These are phyloP conservation scores for Fusarium xyrophilum DNA, from an alignment of 2,329 filamentous ascomycete genomes.

Conservation along the genomic window DNA sequence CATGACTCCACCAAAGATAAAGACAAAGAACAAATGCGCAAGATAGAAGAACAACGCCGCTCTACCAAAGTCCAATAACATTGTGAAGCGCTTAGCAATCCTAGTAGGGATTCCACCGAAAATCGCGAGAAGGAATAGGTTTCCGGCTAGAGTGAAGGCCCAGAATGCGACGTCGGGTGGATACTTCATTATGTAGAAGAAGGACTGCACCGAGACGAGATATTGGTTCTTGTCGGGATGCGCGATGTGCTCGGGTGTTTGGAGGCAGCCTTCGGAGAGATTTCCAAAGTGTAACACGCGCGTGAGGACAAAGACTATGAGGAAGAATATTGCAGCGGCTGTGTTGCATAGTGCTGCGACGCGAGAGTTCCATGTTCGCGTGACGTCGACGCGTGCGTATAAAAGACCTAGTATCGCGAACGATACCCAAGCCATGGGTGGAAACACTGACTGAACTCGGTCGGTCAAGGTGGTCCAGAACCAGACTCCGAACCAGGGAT, in stretches of 20 bases:
- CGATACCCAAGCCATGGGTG: constrained; percentile 56
- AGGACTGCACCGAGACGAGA: constrained; percentile 50
- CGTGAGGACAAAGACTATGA: constrained; percentile 51
- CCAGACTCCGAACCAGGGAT: constrained; percentile 49
- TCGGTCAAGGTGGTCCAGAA: constrained; percentile 46
- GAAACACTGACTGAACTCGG: constrained; percentile 50
- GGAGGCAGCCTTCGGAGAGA: constrained; percentile 52
- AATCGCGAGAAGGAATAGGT: constrained; percentile 49
- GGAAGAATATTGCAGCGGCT: constrained; percentile 42
- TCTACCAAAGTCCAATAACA: constrained; percentile 54
- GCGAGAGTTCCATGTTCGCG: constrained; percentile 43
- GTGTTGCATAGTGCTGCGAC: constrained; percentile 42
- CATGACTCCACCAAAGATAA: constrained; percentile 38
- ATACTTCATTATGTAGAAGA: constrained; percentile 57
- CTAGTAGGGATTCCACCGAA: constrained; percentile 46
- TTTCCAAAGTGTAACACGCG: constrained; percentile 53
- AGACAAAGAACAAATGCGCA: constrained; percentile 48
- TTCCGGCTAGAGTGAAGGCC: constrained; percentile 50
- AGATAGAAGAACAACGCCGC: constrained; percentile 57
- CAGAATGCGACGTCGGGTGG: constrained; percentile 57
- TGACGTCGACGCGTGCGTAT: constrained; percentile 51
- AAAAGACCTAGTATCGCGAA: constrained; percentile 54
- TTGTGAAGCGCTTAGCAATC: constrained; percentile 42
- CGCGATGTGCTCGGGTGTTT: constrained; percentile 47
- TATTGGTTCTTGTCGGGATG: constrained; percentile 49